These are phyloP conservation scores for Rachicladosporium sp. DNA, from an alignment of 2,329 filamentous ascomycete genomes.

Conservation along the genomic window DNA sequence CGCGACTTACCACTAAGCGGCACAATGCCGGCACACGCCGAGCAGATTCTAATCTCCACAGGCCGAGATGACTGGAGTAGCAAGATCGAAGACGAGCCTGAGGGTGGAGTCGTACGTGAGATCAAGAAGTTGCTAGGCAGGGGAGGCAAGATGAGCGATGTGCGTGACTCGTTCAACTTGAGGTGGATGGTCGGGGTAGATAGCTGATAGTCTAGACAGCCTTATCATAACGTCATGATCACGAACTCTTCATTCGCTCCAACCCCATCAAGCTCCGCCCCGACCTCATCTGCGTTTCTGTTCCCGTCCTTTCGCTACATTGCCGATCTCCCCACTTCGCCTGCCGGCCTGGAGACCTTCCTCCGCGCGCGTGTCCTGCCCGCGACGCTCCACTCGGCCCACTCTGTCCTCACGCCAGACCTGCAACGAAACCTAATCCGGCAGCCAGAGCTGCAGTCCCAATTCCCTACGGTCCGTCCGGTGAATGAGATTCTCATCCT, in stretches of 20 bases:
- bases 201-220: constrained; percentile 38
- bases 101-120: constrained; percentile 49
- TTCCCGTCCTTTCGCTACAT: constrained; percentile 77
- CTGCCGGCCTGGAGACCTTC: constrained; percentile 40
- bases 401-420: constrained; percentile 44
- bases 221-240: constrained; percentile 69
- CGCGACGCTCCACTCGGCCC: constrained; percentile 46
- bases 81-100: constrained; percentile 65
- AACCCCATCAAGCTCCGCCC: constrained; percentile 18
- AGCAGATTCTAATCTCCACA: constrained; percentile 76
- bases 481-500: constrained; percentile 62
- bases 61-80: constrained; percentile 71
- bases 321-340: constrained; percentile 53
- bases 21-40: constrained; percentile 63
- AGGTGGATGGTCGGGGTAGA: no score
- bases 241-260: constrained; percentile 65
- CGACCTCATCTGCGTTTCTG: constrained; percentile 54
- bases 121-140: constrained; percentile 45
- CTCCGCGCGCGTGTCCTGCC: constrained; percentile 57
- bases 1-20: constrained; percentile 56
- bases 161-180: constrained; percentile 22
- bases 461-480: constrained; percentile 46
- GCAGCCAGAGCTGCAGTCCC: constrained; percentile 34
- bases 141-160: constrained; percentile 33
- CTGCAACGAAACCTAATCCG: constrained; percentile 35